These are phyloP conservation scores for Penicillium malachiteum DNA, from an alignment of 495 filamentous ascomycete species.

Conservation along the genomic window DNA sequence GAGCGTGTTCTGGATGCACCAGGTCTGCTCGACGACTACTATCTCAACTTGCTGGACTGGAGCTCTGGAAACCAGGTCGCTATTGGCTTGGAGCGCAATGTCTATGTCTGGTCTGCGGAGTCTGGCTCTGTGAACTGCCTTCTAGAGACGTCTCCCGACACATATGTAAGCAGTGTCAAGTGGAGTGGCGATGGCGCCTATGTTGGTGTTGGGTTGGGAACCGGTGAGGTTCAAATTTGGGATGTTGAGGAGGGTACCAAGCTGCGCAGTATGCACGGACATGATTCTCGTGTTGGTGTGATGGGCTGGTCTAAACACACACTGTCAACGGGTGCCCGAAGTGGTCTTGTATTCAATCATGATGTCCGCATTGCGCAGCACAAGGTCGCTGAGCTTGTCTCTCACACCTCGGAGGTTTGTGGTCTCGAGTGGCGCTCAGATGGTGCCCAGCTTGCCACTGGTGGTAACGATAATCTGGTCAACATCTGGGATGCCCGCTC, in stretches of 20 bases:
- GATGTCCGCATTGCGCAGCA: conserved; percentile 97
- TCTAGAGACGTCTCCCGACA: conserved; percentile 81
- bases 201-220: conserved; percentile 90
- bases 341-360: conserved; percentile 97
- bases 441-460: conserved; percentile 92
- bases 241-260: conserved; percentile 94
- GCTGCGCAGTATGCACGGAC: conserved; percentile 96
- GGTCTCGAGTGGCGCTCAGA: conserved; percentile 97
- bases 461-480: conserved; percentile 97
- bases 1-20: conserved; percentile 98
- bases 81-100: conserved; percentile 92
- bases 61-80: conserved; percentile 96
- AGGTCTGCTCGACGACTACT: conserved; percentile 96
- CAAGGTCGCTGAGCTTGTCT: conserved; percentile 95
- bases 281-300: conserved; percentile 93
- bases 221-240: conserved; percentile 98
- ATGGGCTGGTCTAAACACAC: conserved; percentile 99
- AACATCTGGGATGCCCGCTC: conserved; percentile 98
- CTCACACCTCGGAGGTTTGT: conserved; percentile 96
- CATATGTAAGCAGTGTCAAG: conserved; percentile 96
- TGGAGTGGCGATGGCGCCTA: conserved; percentile 98
- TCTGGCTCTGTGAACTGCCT: conserved; percentile 83
- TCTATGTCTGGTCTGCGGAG: conserved; percentile 99
- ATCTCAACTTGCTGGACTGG: conserved; percentile 98
- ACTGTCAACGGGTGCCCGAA: conserved; percentile 89